phyloP scores from a whole-genome alignment of 2,329 filamentous ascomycete genomes.

The Claviceps fusiformis region DNA sequence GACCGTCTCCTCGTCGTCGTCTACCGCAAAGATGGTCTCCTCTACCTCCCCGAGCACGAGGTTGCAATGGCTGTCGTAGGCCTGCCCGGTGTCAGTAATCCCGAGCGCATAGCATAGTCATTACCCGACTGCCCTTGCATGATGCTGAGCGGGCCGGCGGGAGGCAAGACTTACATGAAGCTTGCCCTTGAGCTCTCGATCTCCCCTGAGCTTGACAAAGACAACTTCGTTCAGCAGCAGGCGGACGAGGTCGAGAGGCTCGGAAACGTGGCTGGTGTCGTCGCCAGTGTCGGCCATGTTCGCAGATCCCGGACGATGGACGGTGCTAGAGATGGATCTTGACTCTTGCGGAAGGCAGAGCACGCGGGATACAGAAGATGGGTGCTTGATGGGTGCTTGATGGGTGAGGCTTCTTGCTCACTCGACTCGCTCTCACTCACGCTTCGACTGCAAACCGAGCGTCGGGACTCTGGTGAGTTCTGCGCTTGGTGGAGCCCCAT shows the following conservation, averaged over 20 bases:
- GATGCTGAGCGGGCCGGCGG: too few relatives aligned
- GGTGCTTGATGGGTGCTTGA: neutral
- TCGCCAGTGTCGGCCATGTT: conserved; percentile 75
- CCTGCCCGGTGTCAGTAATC: conserved; percentile 36
- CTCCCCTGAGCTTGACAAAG: conserved; percentile 91
- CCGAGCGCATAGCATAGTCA: neutral
- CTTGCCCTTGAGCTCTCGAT: conserved; percentile 87
- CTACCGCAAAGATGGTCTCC: conserved; percentile 89
- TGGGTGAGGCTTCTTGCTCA: neutral
- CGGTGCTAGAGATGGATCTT: neutral
- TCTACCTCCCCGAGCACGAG: conserved; percentile 91
- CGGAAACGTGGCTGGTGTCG: conserved; percentile 58
- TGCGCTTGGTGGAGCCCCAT: neutral
- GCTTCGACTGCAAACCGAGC: neutral
- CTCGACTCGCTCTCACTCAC: neutral
- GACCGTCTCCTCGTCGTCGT: conserved; percentile 86
- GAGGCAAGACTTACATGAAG: conserved; percentile 54
- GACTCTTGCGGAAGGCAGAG: neutral
- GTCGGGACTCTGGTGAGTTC: neutral
- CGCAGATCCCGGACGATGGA: too few relatives aligned
- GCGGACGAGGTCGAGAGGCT: conserved; percentile 91
- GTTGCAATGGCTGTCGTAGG: conserved; percentile 98
- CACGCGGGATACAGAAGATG: neutral
- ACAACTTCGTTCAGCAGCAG: conserved; percentile 91
- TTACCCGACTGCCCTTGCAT: neutral